phyloP scores from a whole-genome alignment of 345 rosid species.

The Eucalyptus pauciflora region DNA sequence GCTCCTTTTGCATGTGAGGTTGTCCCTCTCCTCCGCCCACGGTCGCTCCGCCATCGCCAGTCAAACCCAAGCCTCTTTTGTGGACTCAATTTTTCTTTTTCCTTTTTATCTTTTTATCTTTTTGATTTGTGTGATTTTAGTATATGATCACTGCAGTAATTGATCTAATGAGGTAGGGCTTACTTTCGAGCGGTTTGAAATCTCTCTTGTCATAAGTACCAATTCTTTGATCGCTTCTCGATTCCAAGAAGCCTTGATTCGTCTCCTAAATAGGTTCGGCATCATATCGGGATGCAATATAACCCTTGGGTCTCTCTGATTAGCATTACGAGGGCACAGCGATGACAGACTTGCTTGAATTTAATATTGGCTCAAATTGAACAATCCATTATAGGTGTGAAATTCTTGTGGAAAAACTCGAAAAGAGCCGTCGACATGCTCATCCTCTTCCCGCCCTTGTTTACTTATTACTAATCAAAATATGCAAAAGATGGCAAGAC shows the following conservation, averaged over 20 bases:
- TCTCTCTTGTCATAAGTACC: background rate
- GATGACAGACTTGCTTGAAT: background rate
- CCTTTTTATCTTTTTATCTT: fast-evolving
- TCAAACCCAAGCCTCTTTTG: background rate
- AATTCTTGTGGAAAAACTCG: background rate
- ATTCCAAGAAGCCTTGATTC: background rate
- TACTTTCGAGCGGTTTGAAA: background rate
- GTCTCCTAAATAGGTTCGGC: fast-evolving
- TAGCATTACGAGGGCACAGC: fast-evolving
- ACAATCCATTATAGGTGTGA: background rate
- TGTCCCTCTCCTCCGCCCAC: background rate
- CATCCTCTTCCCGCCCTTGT: background rate
- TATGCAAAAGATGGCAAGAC: background rate
- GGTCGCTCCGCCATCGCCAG: background rate
- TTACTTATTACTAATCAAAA: background rate
- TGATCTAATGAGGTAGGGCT: background rate
- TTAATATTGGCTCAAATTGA: background rate
- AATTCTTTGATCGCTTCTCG: fast-evolving
- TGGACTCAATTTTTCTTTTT: background rate
- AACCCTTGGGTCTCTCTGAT: background rate
- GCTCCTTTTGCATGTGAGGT: background rate
- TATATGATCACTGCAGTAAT: background rate
- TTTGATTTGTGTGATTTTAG: background rate
- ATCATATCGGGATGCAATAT: fast-evolving
- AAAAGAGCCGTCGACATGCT: background rate